These are phyloP conservation scores for Starmerella vitae DNA, from an alignment of 805 yeast species.

Conservation along the genomic window DNA sequence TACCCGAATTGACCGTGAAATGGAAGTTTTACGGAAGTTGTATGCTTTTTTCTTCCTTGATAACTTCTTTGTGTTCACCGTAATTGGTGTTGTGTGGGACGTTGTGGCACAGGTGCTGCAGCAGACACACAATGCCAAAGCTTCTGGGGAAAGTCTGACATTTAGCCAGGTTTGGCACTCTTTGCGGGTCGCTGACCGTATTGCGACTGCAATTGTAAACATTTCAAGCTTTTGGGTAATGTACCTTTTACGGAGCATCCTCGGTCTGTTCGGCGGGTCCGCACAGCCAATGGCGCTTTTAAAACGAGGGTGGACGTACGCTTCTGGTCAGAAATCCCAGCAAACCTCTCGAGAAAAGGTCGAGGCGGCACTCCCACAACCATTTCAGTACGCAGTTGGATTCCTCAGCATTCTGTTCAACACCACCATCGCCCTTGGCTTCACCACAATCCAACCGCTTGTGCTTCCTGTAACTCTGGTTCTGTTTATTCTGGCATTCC, in stretches of 20 bases:
- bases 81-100: conserved; percentile 31
- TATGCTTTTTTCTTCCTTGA: conserved; percentile 30
- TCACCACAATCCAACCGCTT: conserved; percentile 30
- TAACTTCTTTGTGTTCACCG: conserved; percentile 28
- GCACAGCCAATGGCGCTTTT: conserved; percentile 24
- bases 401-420: conserved; percentile 27
- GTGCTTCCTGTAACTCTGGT: conserved; percentile 26
- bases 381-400: conserved; percentile 26
- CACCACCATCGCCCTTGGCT: conserved; percentile 28
- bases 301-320: conserved; percentile 16
- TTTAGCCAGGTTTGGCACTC: conserved; percentile 22
- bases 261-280: conserved; percentile 25
- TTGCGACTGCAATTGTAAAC: conserved; percentile 28
- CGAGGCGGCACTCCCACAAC: conserved; percentile 26
- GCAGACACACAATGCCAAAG: conserved; percentile 9
- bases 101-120: conserved; percentile 25
- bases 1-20: conserved; percentile 29
- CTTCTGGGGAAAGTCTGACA: conserved; percentile 11
- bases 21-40: conserved; percentile 28
- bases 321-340: conserved; percentile 2
- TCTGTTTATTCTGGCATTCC: conserved; percentile 24
- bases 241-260: conserved; percentile 27
- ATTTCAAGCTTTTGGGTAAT: conserved; percentile 33
- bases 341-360: conserved; percentile 27
- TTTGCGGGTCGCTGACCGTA: conserved; percentile 25